phyloP scores from a whole-genome alignment of 345 rosid species.

The Mallotus nudiflorus region DNA sequence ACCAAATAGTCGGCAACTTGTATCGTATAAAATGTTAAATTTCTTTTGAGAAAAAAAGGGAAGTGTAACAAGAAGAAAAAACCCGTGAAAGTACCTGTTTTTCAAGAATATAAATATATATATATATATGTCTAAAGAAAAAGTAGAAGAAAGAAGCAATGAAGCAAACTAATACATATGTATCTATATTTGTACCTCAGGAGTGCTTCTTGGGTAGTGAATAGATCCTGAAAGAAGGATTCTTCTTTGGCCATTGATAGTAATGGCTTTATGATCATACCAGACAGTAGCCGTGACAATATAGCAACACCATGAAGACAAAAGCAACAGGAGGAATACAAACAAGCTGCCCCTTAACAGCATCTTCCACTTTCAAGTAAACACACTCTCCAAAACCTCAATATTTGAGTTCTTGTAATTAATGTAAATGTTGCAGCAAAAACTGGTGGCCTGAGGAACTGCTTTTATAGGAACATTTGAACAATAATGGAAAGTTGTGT shows the following conservation, averaged over 20 bases:
- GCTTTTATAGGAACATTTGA: slow-evolving; percentile 5
- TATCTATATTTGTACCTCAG: slow-evolving; percentile 64
- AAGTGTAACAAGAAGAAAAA: no score
- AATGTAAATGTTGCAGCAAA: neutral
- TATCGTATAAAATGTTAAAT: no score
- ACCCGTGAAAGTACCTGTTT: no score
- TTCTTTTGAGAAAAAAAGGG: no score
- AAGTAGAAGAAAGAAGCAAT: no score
- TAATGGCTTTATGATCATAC: slow-evolving; percentile 61
- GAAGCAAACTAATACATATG: no score
- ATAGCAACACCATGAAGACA: slow-evolving; percentile 38
- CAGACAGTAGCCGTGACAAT: slow-evolving; percentile 52
- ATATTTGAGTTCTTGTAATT: neutral
- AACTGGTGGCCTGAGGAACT: no score
- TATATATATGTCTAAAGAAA: no score
- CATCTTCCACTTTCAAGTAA: slow-evolving; percentile 16
- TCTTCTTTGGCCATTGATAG: slow-evolving; percentile 49
- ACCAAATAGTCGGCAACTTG: no score
- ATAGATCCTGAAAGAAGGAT: slow-evolving; percentile 62
- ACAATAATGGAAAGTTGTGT: neutral
- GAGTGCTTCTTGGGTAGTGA: slow-evolving; percentile 67
- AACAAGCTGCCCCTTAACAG: slow-evolving; percentile 10
- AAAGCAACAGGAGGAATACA: slow-evolving; percentile 18
- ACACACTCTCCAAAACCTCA: no score
- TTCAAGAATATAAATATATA: no score